These are phyloP conservation scores for Pestalotiopsis sp. DNA, from an alignment of 2,329 filamentous ascomycete species.

Conservation along the genomic window DNA sequence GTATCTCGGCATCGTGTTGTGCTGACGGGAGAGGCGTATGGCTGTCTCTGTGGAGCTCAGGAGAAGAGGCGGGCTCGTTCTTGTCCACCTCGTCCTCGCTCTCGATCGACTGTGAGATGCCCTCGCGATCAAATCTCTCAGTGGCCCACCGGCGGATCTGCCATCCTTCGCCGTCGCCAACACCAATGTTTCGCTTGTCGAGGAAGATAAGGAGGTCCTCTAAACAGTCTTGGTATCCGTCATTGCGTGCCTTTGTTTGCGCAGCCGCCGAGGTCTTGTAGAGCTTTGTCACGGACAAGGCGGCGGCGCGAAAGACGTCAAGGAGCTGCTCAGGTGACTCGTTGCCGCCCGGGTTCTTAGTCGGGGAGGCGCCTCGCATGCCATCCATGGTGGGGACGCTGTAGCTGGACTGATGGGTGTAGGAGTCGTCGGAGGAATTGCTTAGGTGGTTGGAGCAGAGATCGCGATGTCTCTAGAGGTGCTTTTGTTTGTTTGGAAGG, in stretches of 20 bases:
- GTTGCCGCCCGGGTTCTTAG: conserved; percentile 35
- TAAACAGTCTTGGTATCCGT: conserved; percentile 92
- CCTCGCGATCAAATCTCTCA: conserved; percentile 69
- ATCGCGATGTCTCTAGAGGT: background rate
- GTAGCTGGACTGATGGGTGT: background rate
- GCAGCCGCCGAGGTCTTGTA: conserved; percentile 89
- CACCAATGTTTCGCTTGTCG: conserved; percentile 78
- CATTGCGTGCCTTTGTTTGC: conserved; percentile 72
- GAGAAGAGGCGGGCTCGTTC: conserved; percentile 61
- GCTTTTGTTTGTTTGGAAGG: background rate
- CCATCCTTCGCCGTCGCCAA: conserved; percentile 78
- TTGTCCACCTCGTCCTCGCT: conserved; percentile 74
- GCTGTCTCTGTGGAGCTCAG: conserved; percentile 55
- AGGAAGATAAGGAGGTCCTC: conserved; percentile 87
- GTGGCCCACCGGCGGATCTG: conserved; percentile 66
- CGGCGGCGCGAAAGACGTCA: conserved; percentile 88
- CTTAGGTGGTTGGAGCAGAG: background rate
- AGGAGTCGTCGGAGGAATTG: background rate
- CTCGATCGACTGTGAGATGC: conserved; percentile 56
- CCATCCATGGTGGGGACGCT: conserved; percentile 24
- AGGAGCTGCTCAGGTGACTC: conserved; percentile 70
- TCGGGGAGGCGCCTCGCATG: conserved; percentile 32
- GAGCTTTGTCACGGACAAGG: conserved; percentile 91
- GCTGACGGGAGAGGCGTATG: conserved; percentile 39
- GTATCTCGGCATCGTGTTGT: conserved; percentile 33